These are phyloP conservation scores for Globisporangium barbulae DNA, from an alignment of 352 stramenopile species.

Conservation along the genomic window DNA sequence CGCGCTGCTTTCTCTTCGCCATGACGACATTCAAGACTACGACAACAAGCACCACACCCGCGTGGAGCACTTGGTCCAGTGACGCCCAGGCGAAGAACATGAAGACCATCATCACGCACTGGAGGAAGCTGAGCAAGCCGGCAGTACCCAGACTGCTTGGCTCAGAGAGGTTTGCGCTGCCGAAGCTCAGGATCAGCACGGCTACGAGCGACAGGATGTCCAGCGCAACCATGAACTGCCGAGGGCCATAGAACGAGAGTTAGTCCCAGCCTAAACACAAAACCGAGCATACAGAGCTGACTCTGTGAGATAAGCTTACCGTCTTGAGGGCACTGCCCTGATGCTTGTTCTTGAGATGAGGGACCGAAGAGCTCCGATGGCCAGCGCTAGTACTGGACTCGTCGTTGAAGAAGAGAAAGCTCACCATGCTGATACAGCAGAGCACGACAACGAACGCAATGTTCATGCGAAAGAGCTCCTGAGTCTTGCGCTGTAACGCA, in stretches of 20 bases:
- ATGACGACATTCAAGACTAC: constrained; percentile 27
- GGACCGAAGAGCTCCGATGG: neutral
- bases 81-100: constrained; percentile 31
- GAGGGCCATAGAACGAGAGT: neutral
- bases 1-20: constrained; percentile 22
- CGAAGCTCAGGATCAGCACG: constrained; percentile 37
- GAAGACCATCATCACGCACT: constrained; percentile 37
- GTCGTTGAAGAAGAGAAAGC: constrained; percentile 4
- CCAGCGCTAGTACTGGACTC: neutral
- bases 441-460: constrained; percentile 30
- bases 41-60: constrained; percentile 28
- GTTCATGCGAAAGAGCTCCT: constrained; percentile 32
- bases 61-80: constrained; percentile 32
- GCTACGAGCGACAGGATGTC: constrained; percentile 42
- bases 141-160: constrained; percentile 37
- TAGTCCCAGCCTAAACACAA: neutral
- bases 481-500: constrained; percentile 29
- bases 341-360: constrained; percentile 5
- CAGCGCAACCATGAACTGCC: constrained; percentile 46
- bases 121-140: constrained; percentile 34
- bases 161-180: constrained; percentile 23
- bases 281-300: neutral
- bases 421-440: constrained; percentile 38
- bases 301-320: neutral
- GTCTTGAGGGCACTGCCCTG: constrained; percentile 11